Conservation (phyloP, 257 asterid genomes). For the Cynanchum wilfordii region DNA sequence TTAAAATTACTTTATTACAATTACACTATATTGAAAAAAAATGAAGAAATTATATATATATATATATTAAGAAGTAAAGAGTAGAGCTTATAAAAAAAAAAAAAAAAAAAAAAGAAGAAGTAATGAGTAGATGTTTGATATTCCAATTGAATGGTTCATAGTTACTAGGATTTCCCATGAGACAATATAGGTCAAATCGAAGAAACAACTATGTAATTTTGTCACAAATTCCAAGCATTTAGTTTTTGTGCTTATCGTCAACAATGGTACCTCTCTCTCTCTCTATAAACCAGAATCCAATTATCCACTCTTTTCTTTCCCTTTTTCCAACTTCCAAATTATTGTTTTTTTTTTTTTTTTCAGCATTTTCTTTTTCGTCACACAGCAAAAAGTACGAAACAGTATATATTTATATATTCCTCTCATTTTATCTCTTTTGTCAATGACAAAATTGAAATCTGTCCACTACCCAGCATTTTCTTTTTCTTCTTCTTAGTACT, state of each 20-base stretch:
- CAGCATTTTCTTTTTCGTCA: too few species aligned
- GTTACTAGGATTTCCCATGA: slow-evolving; percentile 2
- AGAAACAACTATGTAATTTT: slow-evolving; percentile 1
- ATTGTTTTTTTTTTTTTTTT: too few species aligned
- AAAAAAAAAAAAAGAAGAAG: too few species aligned
- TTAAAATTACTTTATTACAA: too few species aligned
- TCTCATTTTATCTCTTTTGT: background rate
- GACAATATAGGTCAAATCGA: slow-evolving; percentile 11
- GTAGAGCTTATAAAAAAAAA: too few species aligned
- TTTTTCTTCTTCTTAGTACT: background rate
- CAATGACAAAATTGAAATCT: slow-evolving; percentile 10
- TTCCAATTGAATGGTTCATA: background rate
- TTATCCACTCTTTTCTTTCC: background rate
- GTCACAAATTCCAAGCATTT: background rate
- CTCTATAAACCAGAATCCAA: background rate
- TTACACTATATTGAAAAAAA: too few species aligned
- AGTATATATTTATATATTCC: too few species aligned
- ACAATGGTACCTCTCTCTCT: background rate
- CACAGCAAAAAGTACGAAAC: background rate
- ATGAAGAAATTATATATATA: background rate
- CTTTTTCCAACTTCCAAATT: background rate
- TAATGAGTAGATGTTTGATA: background rate
- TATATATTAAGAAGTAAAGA: background rate
- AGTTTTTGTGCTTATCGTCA: background rate
- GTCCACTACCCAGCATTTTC: background rate